Base-by-base conservation (phyloP, 306 rosid genomes). In the Dalbergia oliveri region DNA sequence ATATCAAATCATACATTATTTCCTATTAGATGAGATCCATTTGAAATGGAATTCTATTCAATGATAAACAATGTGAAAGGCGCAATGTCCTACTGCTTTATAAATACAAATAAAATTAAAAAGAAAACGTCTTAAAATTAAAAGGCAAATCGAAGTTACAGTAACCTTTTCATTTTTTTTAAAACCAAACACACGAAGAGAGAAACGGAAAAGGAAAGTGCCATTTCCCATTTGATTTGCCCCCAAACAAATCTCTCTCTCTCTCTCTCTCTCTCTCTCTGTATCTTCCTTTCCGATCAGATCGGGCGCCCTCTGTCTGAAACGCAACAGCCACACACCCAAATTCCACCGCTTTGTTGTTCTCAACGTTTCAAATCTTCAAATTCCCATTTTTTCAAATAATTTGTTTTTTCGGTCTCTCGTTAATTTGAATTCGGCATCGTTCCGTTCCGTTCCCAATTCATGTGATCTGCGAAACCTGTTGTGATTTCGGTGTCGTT, bases 251-350 rank as follows among this genome's bases (percentile, higher is more conserved):
- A 45, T 1, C 31, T 58, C 19, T 43, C 77, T 80, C 82, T 75
- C 77, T 82, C 82, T 72, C 85, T 70, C 83, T 78, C 75, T 79
- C 79, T 62, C 81, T 75, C 82, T 79, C 79, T 62, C 81, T 75
- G 80, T 72, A 79, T 79, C 86, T 76, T 6, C 72, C 87, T 62
- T 75, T 75, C 90, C 88, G 88, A 87, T 87, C 94, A 59, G 97
- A 93, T 91, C 91, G 94, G 92, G 67, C 71, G 66, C 75, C 77
- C 61, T 69, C 66, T 72, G 69, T 73, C 81, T 14, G 79, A 56
- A 85, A 19, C 75, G 54, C 75, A 71, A 59, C 65, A 19, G 73
- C 49, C 82, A 44, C 56, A 13, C 75, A 9, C 34, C 21, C 21
- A 31, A 58, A 47, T 81, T 62, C 82, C 76, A 43, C 84, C 80